Evolutionary conservation across 768 basidiomycete species (phyloP), one percentile per base, ranked within the genome.

Genomic region (Pilatotrama ljubarskyi): DNA sequence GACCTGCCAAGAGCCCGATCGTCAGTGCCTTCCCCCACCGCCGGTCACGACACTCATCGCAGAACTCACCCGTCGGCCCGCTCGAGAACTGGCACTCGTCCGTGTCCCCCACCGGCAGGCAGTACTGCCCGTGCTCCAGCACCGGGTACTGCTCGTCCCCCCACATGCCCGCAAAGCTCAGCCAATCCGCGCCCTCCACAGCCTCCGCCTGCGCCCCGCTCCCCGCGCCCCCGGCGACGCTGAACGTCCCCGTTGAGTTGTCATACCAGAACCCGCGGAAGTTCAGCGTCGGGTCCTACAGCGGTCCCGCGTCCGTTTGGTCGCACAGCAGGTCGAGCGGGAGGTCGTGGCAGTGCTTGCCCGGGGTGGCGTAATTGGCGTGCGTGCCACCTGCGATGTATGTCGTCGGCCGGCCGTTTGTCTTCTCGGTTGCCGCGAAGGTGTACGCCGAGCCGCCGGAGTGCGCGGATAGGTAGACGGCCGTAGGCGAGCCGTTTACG

Each of bases 381-480:
- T 72, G 70, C 38, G 69, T 68, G 36, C 70, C 70, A 29, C 24
- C 55, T 2, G 58, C 69, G 59, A 70, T 68, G 66, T 67, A 72
- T 22, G 68, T 64, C 42, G 64, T 61, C 25, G 70, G 56, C n/a
- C 70, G 69, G 10, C 65, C 64, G 54, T 58, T 55, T 26, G 58
- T 58, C 48, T 62, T 64, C 35, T 67, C 55, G 40, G 69, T 48
- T 8, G 64, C 69, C 25, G 35, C 50, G 61, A 64, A 73, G 3
- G 55, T 66, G 64, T 66, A 73, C 5, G 72, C 69, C 3, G 61
- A 58, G 24, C 73, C 73, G 36, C 68, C 65, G 25, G 52, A 35
- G 64, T 74, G 73, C 15, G 67, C 70, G 25, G 72, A 73, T 36
- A 73, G 67, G 63, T 71, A 72, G 29, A 73, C 54, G 29, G 50